Percentiles rank a stretch among this genome's conserved stretches.
Conservation (phyloP, 768 basidiomycete genomes). For the Tricholoma flavovirens region DNA sequence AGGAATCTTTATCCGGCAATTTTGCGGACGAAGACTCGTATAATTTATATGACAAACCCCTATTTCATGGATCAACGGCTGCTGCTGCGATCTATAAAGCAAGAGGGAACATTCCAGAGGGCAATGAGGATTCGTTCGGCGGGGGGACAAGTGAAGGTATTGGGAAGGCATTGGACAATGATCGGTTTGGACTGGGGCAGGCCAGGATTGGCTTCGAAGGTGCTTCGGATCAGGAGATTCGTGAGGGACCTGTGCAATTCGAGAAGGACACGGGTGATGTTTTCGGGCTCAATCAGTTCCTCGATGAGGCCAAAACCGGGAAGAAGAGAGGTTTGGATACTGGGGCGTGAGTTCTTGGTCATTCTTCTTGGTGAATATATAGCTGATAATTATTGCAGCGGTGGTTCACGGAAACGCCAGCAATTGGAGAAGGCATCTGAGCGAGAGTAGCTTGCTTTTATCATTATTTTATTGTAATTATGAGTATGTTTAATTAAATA, state of each 20-base stretch:
- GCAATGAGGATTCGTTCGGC: constrained; percentile 88
- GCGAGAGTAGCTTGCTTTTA: constrained; percentile 27
- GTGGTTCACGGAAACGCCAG: constrained; percentile 59
- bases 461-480: no score
- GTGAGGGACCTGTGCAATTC: constrained; percentile 95
- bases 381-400: constrained; percentile 25
- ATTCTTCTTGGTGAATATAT: background rate
- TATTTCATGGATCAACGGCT: constrained; percentile 94
- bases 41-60: constrained; percentile 87
- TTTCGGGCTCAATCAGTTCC: constrained; percentile 93
- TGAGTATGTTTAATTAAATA: no score
- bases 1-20: constrained; percentile 73
- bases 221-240: constrained; percentile 74
- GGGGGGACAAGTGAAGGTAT: constrained; percentile 97
- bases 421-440: constrained; percentile 59
- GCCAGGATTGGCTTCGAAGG: constrained; percentile 88
- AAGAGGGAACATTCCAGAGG: constrained; percentile 76
- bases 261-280: constrained; percentile 98
- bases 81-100: constrained; percentile 99
- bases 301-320: constrained; percentile 96
- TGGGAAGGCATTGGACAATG: constrained; percentile 82
- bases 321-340: constrained; percentile 84
- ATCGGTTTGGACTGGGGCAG: constrained; percentile 87
- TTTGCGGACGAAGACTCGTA: constrained; percentile 96
- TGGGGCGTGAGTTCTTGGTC: constrained; percentile 47